phyloP scores from a whole-genome alignment of 1,284 basidiomycete species.

The Ustilago vetiveriae region DNA sequence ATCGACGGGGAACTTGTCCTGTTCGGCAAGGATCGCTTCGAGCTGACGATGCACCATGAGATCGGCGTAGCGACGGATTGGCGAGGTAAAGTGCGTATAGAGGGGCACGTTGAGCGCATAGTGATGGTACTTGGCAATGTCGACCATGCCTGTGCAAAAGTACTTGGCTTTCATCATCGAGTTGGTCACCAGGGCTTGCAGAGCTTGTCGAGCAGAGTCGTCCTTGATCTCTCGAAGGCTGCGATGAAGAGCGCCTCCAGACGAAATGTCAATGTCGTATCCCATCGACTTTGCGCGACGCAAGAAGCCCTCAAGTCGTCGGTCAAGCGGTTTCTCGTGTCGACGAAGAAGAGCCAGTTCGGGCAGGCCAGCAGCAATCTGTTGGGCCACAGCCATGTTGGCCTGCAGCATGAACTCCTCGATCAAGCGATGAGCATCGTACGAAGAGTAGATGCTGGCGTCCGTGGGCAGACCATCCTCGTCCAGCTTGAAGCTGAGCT shows the following conservation, averaged over 20 bases:
- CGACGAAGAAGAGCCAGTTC: slow-evolving; percentile 93
- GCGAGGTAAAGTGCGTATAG: slow-evolving; percentile 91
- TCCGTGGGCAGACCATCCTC: slow-evolving; percentile 84
- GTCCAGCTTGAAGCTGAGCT: slow-evolving; percentile 82
- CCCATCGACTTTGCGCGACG: slow-evolving; percentile 76
- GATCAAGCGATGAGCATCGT: slow-evolving; percentile 81
- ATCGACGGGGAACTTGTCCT: slow-evolving; percentile 93
- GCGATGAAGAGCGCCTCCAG: slow-evolving; percentile 82
- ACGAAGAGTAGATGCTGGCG: slow-evolving; percentile 75
- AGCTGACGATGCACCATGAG: slow-evolving; percentile 95
- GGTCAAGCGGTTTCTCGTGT: slow-evolving; percentile 90
- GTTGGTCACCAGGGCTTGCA: slow-evolving; percentile 85
- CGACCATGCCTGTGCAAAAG: slow-evolving; percentile 98
- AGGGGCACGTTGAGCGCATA: slow-evolving; percentile 89
- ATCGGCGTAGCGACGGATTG: slow-evolving; percentile 79
- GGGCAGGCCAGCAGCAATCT: slow-evolving; percentile 90
- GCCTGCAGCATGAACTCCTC: slow-evolving; percentile 97
- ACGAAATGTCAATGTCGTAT: slow-evolving; percentile 80
- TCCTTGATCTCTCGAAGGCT: slow-evolving; percentile 78
- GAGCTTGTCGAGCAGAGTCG: slow-evolving; percentile 74
- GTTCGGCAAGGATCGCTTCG: slow-evolving; percentile 78
- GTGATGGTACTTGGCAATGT: slow-evolving; percentile 97
- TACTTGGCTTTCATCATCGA: slow-evolving; percentile 92
- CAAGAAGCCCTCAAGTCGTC: slow-evolving; percentile 67
- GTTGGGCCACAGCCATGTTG: slow-evolving; percentile 88